Base-by-base conservation (phyloP, 2,329 filamentous ascomycete species). In the Ceratocystis variospora region DNA sequence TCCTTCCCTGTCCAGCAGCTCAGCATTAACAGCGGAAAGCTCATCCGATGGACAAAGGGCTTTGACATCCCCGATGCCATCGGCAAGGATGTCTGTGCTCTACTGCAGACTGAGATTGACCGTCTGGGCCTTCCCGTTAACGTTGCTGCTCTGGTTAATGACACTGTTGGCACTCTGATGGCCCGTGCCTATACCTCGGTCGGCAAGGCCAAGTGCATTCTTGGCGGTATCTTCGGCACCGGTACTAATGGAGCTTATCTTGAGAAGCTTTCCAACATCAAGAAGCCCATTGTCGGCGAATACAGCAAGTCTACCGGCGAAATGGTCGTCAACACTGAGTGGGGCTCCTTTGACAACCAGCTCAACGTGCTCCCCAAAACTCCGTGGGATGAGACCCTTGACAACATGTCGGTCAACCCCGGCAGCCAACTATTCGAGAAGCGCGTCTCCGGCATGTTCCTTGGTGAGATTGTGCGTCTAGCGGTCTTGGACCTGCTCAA, bases 381-480 rank as follows among this genome's bases (percentile, higher is more conserved):
- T 0, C 79, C 84, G 0, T 97, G 90, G 78, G 94, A 99, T 74
- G 78, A 80, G 62, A 81, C 85, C 67, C 81, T 99, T 28, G 93
- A 99, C 75, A 78, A 79, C 66, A 84, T 87, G 68, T 94, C 87
- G 70, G 85, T 90, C 71, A 97, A 99, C 76, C 93, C 92, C 0
- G 94, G 94, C 31, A 85, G 96, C 69, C 94, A 99, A 74, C 96
- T 97, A 89, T 99, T 97, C 73, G 94, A 99, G 79, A 99, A 99
- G 82, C 88, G 93, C 61, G 88, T 99, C 17, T 96, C 91, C 0
- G 94, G 94, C 74, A 97, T 99, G 93, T 99, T 97, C 78, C 77
- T 99, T 62, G 94, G 94, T 65, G 94, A 99, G 76, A 92, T 97
- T 69, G 81, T 96, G 66, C 88, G 94, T 65, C 81, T 90, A 57